Evolutionary conservation across 441 rosid species (phyloP), one percentile per base, ranked within the genome.

Genomic region (Pelargonium fulgidum): DNA sequence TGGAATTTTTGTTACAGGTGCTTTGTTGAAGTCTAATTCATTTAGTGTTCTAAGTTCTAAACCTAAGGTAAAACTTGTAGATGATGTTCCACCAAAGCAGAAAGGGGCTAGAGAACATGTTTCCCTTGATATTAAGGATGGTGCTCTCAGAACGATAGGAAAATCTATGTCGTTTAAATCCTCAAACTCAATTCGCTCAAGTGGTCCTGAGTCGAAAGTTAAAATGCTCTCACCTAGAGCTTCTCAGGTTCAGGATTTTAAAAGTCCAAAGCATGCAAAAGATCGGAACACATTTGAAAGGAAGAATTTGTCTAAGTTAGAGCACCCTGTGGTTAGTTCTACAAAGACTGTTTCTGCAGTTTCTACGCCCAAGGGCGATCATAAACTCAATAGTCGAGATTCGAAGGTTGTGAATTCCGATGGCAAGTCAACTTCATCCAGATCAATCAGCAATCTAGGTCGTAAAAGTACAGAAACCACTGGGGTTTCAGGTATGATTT

Each of bases 81-180:
- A 89, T 73, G 97, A 87, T 74, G 48, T 79, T 78, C 77, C 80
- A 77, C 88, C 76, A 70, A 86, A 84, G 81, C 86, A 73, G 71
- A 95, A 80, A 81, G 78, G 77, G 54, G 69, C 65, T 47, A 85
- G 84, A 80, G 87, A 83, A 64, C 72, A 70, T 75, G 44, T 75
- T 29, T 74, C 85, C 52, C 52, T 71, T 77, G 88, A 87, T 76
- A 17, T 68, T 66, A 91, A 82, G 81, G 96, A 84, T 62, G 89
- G 84, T 29, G 36, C 76, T 75, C 11, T 68, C 77, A 87, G 87
- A 81, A 71, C 76, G 74, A 77, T 89, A 65, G 82, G 86, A 78
- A 96, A 87, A 80, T 86, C 94, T 4, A 75, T 81, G 82, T 88
- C 98, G 73, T 92, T 89, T 75, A 88, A 84, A 84, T 77, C 81